Percentiles rank a stretch among this genome's conserved stretches.
Conservation (phyloP, 2,329 filamentous ascomycete genomes). For the Lasiodiplodia sp. region DNA sequence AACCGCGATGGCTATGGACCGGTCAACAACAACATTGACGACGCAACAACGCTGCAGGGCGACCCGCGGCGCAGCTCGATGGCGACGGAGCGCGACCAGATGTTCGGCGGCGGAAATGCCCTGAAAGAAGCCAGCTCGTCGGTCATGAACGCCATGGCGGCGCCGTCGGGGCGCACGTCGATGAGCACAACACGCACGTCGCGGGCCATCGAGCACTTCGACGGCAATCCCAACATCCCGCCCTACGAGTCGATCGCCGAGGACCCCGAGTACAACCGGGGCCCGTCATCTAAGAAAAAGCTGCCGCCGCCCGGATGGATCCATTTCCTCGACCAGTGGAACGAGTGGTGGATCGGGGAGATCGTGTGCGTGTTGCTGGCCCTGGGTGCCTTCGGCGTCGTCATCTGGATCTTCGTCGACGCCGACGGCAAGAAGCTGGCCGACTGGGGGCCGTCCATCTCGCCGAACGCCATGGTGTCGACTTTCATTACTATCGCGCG, state of each 20-base stretch:
- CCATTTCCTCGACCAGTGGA: conserved; percentile 3
- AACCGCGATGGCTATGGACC: conserved; percentile 18
- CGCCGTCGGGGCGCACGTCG: conserved; percentile 20
- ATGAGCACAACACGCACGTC: conserved; percentile 23
- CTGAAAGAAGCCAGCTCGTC: conserved; percentile 13
- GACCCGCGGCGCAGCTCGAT: conserved; percentile 11
- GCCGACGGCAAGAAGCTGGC: conserved; percentile 2
- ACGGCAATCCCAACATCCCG: conserved; percentile 25
- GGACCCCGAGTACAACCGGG: conserved; percentile 19
- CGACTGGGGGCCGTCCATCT: conserved; percentile 3
- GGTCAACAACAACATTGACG: conserved; percentile 20
- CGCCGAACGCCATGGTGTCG: conserved; percentile 45
- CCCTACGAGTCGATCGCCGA: conserved; percentile 24
- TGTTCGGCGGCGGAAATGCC: neutral
- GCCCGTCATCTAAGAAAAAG: neutral
- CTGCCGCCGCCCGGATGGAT: neutral
- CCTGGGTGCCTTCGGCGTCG: conserved; percentile 10
- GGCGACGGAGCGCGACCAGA: neutral
- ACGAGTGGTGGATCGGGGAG: conserved; percentile 20
- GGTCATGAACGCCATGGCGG: conserved; percentile 9
- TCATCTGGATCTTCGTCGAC: conserved; percentile 11
- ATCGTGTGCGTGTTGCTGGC: neutral
- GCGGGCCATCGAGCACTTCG: conserved; percentile 22
- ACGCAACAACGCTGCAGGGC: conserved; percentile 9
- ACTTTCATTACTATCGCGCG: conserved; percentile 44